A percentile compares a stretch with the other conserved stretches of the same genome.
Conservation (phyloP, 805 yeast genomes). For the Candida chauliodis region DNA sequence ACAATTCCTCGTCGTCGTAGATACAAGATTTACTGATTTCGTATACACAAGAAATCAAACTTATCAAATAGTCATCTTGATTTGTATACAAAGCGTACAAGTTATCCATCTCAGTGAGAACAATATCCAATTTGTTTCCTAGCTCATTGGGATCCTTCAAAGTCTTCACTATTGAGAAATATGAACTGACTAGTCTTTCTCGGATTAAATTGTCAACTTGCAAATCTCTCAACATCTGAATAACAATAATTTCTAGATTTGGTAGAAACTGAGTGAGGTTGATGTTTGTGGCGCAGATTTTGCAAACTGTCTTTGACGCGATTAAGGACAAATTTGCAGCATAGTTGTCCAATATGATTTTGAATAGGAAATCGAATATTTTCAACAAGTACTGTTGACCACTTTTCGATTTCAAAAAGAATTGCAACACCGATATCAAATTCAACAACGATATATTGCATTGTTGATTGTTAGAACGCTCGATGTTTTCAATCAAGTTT, state of each 20-base stretch:
- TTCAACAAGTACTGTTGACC: constrained; percentile 46
- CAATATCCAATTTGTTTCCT: constrained; percentile 14
- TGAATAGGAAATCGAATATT: constrained; percentile 55
- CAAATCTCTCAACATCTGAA: constrained; percentile 42
- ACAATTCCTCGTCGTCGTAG: constrained; percentile 51
- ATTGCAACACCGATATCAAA: constrained; percentile 56
- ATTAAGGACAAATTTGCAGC: constrained; percentile 24
- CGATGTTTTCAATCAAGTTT: constrained; percentile 19
- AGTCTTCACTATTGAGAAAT: constrained; percentile 59
- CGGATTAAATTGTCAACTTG: constrained; percentile 45
- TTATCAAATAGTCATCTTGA: constrained; percentile 45
- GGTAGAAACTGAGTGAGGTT: constrained; percentile 42
- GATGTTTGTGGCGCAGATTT: constrained; percentile 52
- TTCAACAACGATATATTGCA: constrained; percentile 17
- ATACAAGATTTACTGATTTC: constrained; percentile 71
- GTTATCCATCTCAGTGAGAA: constrained; percentile 12
- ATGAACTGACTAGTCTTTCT: constrained; percentile 58
- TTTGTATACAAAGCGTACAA: neutral
- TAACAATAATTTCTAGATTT: constrained; percentile 45
- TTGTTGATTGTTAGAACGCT: constrained; percentile 8
- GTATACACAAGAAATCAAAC: constrained; percentile 60
- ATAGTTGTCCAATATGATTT: constrained; percentile 28
- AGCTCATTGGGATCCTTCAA: constrained; percentile 40
- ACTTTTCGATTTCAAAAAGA: constrained; percentile 48
- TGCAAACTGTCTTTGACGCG: constrained; percentile 52